A percentile compares a stretch with the other conserved stretches of the same genome.
Evolutionary conservation across 768 basidiomycete genomes (phyloP).

Genomic region (Coprinellus aureogranulatus): DNA sequence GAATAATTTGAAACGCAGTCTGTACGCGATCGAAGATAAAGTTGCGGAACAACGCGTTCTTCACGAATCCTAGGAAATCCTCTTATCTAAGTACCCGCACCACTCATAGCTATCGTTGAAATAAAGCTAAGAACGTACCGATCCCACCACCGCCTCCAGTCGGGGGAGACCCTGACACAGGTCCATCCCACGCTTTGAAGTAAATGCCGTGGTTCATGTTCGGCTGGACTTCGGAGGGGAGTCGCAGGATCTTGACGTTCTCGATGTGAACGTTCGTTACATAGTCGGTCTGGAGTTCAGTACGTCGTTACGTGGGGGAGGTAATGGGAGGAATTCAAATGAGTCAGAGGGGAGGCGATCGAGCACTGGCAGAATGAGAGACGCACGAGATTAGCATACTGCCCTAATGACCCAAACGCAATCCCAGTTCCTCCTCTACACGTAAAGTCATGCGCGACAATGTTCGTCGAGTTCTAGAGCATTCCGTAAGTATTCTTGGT

Average conservation of each 20-base stretch:
- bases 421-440: slow-evolving; percentile 62
- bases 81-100: too few relatives aligned
- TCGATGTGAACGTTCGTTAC: slow-evolving; percentile 52
- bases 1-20: slow-evolving; percentile 45
- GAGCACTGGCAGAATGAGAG: neutral
- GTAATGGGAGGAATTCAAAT: neutral
- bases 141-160: slow-evolving; percentile 56
- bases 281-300: slow-evolving; percentile 43
- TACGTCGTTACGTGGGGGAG: too few relatives aligned
- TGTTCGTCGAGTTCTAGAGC: slow-evolving; percentile 52
- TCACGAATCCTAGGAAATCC: slow-evolving; percentile 47
- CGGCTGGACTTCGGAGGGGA: slow-evolving; percentile 48
- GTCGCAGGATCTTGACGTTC: slow-evolving; percentile 46
- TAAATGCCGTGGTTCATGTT: slow-evolving; percentile 59
- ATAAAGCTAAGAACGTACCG: slow-evolving; percentile 26
- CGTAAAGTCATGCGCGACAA: slow-evolving; percentile 45
- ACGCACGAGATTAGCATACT: slow-evolving; percentile 50
- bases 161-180: slow-evolving; percentile 50
- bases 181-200: slow-evolving; percentile 56
- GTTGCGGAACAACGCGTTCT: slow-evolving; percentile 41
- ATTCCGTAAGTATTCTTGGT: neutral
- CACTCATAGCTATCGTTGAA: too few relatives aligned
- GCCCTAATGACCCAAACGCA: slow-evolving; percentile 58
- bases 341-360: neutral
- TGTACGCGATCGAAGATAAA: slow-evolving; percentile 47